A percentile compares a stretch with the other conserved stretches of the same genome.
Conservation (phyloP, 306 rosid species). For the Dryas alaskensis region DNA sequence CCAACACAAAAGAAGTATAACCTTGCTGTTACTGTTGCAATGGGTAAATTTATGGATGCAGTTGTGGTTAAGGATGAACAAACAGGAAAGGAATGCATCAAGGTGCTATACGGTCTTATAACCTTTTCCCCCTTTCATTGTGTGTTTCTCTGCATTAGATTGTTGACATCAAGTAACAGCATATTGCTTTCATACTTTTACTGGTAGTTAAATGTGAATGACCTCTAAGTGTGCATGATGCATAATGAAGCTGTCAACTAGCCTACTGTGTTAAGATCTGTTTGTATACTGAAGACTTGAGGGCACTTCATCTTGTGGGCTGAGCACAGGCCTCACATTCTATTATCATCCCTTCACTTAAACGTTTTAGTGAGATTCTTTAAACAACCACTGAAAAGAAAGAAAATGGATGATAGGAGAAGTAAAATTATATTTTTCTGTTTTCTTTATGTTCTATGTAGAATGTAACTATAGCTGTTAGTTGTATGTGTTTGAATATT, state of each 20-base stretch:
- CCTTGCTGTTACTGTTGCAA: conserved; percentile 96
- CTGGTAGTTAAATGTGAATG: neutral
- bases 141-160: neutral
- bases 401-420: neutral
- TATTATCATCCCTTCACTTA: neutral
- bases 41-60: conserved; percentile 99
- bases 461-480: neutral
- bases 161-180: neutral
- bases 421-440: neutral
- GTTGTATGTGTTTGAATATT: neutral
- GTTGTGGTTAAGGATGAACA: conserved; percentile 95
- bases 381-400: neutral
- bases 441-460: neutral
- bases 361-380: neutral
- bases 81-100: conserved; percentile 99
- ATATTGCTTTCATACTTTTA: conserved; percentile 9
- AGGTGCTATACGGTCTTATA: conserved; percentile 49
- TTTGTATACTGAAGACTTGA: conserved; percentile 1
- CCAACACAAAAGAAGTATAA: conserved; percentile 95
- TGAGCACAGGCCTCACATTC: neutral
- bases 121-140: conserved; percentile 15
- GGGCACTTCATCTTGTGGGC: neutral
- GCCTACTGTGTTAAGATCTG: neutral
- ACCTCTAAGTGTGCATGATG: neutral
- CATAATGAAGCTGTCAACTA: neutral